Base-by-base conservation (phyloP, 1,284 basidiomycete genomes). In the Pascua guehoae region DNA sequence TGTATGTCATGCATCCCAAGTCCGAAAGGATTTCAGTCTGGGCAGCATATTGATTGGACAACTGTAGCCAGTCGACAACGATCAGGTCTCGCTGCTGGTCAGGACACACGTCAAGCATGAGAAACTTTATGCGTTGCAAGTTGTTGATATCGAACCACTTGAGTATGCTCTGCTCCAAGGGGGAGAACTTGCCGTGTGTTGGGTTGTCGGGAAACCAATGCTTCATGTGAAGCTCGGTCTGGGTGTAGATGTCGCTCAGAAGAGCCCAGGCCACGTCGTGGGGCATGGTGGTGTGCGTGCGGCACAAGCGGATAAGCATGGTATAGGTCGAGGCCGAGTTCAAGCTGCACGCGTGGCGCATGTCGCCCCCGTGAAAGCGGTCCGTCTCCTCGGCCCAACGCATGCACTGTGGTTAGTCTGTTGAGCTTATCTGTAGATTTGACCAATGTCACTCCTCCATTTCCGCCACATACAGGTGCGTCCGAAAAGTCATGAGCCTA, bases 61-160 rank as follows among this genome's bases (percentile, higher is more conserved):
- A 49, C 11, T 45, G 39, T n/a, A 65, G 46, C 49, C 60, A 62
- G 41, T 62, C 60, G 39, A 60, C 41, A 1, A 62, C 7, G 16
- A 46, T 41, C 12, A 48, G 52, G 11, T 41, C 47, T 12, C 40
- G 47, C 47, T 61, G 56, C 18, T 51, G 37, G 17, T 47, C 17
- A n/a, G 51, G 39, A 14, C 49, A 48, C 9, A 51, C 15, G 39
- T 62, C 52, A 12, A 65, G 51, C 47, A 62, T 52, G 45, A 58
- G 51, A 43, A 54, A 58, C 53, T 65, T 62, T 47, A 62, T 52
- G 37, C 56, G 49, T 1, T 58, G 39, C 24, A 65, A 46, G 43
- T 60, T 49, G 49, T 56, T 58, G 15, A 64, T 47, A 44, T 64
- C 60, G 17, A 59, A 60, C 60, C 60, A 62, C 40, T 60, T 57